Evolutionary conservation across 2,329 filamentous ascomycete species (phyloP), one percentile per base, ranked within the genome.

Genomic region (Lachnellula cervina): DNA sequence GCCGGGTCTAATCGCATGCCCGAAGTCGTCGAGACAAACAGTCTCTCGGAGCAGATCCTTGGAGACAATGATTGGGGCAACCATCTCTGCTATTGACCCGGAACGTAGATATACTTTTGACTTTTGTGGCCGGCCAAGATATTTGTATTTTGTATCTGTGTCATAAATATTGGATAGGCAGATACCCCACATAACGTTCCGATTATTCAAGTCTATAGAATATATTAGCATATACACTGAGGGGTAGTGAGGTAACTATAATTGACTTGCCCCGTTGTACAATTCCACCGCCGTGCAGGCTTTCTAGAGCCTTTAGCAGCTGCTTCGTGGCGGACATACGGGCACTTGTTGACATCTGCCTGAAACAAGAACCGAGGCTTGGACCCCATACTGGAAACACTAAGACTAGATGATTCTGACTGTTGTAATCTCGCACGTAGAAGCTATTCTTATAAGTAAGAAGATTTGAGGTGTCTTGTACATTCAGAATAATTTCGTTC

Each of bases 11-110:
- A 61, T 59, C 14, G 59, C 34, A n/a, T 56, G 46, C 32, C 59
- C 59, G 37, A 61, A 61, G 40, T 57, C 56, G 9, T 51, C 51
- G 4, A 61, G 53, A 37, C 47, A 57, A 25, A 59, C 13, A 9
- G 53, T 49, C 14, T 40, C 32, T 16, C 35, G 19, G 28, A 59
- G 34, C 25, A 59, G 25, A 13, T 48, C 28, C 19, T 13, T 19
- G 19, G 53, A 54, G 28, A 55, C 37, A 1, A 16, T 17, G 17
- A 59, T n/a, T 44, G 17, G 54, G 23, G 45, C 3, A 9, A 61
- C 59, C 13, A 59, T 54, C 48, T 61, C 59, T 6, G 52, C 58
- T 8, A 4, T 43, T 50, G 50, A 51, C 54, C 47, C 14, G 25
- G 23, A 16, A 21, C 16, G 7, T 43, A 34, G 3, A 16, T 32